Base-by-base conservation (phyloP, 345 rosid species). In the Populus pruinosa region DNA sequence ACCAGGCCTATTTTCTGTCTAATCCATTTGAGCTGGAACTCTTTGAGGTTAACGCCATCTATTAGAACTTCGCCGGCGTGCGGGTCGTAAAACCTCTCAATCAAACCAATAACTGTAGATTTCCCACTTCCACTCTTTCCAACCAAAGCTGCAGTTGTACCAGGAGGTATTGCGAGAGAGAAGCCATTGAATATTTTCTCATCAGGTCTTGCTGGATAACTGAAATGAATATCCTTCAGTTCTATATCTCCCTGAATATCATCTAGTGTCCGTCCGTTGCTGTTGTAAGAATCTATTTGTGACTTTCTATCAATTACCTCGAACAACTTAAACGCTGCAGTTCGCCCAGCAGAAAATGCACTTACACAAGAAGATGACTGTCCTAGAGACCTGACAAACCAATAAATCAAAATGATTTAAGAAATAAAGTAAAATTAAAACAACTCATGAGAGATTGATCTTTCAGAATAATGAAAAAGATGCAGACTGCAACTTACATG, bases 191-290 rank as follows among this genome's bases (percentile, higher is more conserved):
- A 79, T 38, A 74, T 69, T 27, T 62, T 75, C 67, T 79, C 82
- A 49, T 79, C 78, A n/a, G 78, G 82, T 74, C 82, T 79, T 11
- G 78, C 50, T 27, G 82, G 82, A 36, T 79, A 79, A 5, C 82
- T 79, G 74, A 79, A 79, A 69, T 44, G 64, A 25, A 79, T 50
- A 49, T 79, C 74, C 59, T 43, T 74, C 3, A 79, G 36, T 16
- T 79, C 82, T 41, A 79, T 79, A 69, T 79, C 82, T 41, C 82
- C 82, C n/a, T 29, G 70, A 43, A 79, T 41, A 20, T 68, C 82
- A 1, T 69, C 82, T 31, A 61, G 29, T 3, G 27, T 35, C 64
- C 25, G 43, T 14, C 78, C 78, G 10, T 2, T 44, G 17, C 66
- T 18, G 59, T 69, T 74, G 35, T 33, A 69, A 35, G 82, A 47